Base-by-base conservation (phyloP, 176 grass and related monocot species). In the Oryza glaberrima region DNA sequence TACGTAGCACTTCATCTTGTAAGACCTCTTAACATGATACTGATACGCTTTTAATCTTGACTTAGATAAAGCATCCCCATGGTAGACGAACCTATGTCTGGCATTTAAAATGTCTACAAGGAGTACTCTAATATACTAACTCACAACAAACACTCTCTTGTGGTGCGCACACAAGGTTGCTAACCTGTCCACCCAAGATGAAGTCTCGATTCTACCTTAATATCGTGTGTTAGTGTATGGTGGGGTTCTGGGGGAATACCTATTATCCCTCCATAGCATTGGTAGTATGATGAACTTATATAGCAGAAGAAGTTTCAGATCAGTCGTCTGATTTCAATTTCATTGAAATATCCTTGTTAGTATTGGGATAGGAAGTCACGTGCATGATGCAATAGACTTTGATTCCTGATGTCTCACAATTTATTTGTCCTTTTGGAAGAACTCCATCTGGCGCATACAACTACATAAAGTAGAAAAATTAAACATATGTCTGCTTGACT, bases 251-350 rank as follows among this genome's bases (percentile, higher is more conserved):
- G 52, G 51, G 52, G 16, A 61, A n/a, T 61, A 9, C n/a, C 2
- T 61, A 61, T 61, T 61, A n/a, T 61, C 20, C 7, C 56, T n/a
- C 56, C 7, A 61, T 6, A 9, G 56, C 56, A 61, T 61, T 9
- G 20, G 9, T 22, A n/a, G 22, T 38, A 36, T 20, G 49, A 12
- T 63, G 20, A 26, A 67, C 40, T 19, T 61, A 3, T 11, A 89
- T 70, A 81, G 15, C 22, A 52, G 81, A 43, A 11, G 7, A 77
- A 85, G 16, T 11, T 89, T 63, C 16, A 70, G 20, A 44, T 45
- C 61, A 41, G 20, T 17, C 30, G 13, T 52, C 28, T 34, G 49
- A 22, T 28, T 85, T 45, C 12, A 72, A 15, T 54, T 65, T 81
- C 63, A 36, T 19, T 25, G 3, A 75, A 28, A 15, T 40, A 47